Base-by-base conservation (phyloP, 768 basidiomycete genomes). In the Suillus bovinus region DNA sequence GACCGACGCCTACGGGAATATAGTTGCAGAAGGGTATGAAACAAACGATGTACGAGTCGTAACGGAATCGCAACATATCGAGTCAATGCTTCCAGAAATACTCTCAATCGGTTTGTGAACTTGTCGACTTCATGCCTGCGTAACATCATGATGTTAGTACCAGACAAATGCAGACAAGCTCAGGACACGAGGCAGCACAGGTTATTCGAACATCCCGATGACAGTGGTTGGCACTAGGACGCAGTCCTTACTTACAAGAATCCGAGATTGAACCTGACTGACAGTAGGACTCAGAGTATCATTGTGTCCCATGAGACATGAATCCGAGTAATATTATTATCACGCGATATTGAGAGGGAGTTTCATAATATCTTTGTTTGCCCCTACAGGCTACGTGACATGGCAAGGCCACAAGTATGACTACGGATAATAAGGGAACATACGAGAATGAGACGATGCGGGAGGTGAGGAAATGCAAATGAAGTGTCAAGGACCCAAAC, bases 351-450 rank as follows among this genome's bases (percentile, higher is more conserved):
- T 46, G 22, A 39, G 27, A 22, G 14, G 16, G n/a, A 36, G 27
- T 74, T 71, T 72, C 65, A 69, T 50, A 64, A 68, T 67, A 70
- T 72, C 72, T 73, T 75, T 65, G 66, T 76, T 74, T 73, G 64
- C 64, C 73, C 74, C 68, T 64, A 69, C 55, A 74, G 72, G 71
- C 66, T 46, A 61, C 22, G 67, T 58, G 7, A 57, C 55, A 65
- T 67, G 62, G 31, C 66, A 65, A 69, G 60, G 20, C 66, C 74
- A 71, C 73, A 75, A 68, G 73, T 66, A 63, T 68, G 64, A 67
- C 63, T 75, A 72, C 73, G 73, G 73, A 76, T 74, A 74, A 74
- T 74, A 74, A 74, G 58, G 71, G 64, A 67, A 70, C 68, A 76
- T 65, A 66, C 66, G 66, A 57, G 64, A 65, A 56, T 60, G 55